Conservation (phyloP, 345 rosid species). For the Populus tremula region DNA sequence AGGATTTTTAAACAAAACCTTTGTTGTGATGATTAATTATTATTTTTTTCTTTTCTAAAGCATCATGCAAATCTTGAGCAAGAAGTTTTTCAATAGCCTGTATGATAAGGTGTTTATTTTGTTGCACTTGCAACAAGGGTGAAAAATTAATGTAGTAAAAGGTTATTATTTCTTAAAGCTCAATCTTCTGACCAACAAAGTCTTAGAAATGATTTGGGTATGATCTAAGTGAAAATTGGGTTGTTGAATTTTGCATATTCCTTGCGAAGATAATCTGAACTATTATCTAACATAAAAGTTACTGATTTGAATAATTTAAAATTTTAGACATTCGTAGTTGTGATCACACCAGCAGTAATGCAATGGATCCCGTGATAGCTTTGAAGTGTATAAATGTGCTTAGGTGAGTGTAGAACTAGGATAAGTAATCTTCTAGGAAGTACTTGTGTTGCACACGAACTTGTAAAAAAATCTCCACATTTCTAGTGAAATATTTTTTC, state of each 20-base stretch:
- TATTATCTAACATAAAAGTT: background rate
- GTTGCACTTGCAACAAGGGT: background rate
- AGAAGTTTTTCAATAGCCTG: background rate
- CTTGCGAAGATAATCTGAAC: background rate
- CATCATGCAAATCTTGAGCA: background rate
- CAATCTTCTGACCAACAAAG: background rate
- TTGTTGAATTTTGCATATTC: background rate
- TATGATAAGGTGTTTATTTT: slow-evolving; percentile 1
- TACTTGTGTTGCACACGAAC: background rate
- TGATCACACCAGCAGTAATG: background rate
- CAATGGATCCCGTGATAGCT: background rate
- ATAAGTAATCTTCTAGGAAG: background rate
- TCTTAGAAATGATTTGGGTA: background rate
- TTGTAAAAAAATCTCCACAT: background rate
- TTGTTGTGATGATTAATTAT: background rate
- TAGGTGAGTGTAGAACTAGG: background rate
- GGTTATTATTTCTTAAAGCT: background rate
- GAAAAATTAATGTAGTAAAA: background rate
- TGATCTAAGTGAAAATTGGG: background rate
- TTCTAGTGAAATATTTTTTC: background rate
- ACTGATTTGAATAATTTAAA: background rate
- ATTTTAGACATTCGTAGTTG: background rate
- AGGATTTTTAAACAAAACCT: background rate
- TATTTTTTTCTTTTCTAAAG: background rate
- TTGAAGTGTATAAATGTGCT: background rate